These are phyloP conservation scores for Colletotrichum musicola DNA, from an alignment of 2,329 filamentous ascomycete species.

Conservation along the genomic window DNA sequence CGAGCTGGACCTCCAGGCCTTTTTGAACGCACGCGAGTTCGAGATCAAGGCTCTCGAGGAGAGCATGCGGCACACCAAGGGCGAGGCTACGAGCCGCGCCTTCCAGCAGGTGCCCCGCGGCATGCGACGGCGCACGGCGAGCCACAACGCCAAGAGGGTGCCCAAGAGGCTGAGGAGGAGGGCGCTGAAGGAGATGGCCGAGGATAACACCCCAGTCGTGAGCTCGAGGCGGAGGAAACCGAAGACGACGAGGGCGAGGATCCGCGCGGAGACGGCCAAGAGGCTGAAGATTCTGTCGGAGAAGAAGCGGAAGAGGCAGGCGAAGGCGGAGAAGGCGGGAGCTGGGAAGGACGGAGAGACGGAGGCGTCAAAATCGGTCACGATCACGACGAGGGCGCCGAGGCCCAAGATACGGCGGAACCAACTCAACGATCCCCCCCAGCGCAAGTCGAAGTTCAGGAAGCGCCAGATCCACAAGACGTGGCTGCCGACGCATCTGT, in stretches of 20 bases:
- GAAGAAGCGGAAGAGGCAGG: slow-evolving; percentile 62
- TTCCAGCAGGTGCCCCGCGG: slow-evolving; percentile 92
- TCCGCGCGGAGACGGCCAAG: slow-evolving; percentile 82
- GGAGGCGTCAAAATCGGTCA: slow-evolving; percentile 42
- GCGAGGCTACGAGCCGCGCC: slow-evolving; percentile 73
- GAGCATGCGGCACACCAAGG: slow-evolving; percentile 82
- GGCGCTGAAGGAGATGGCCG: slow-evolving; percentile 80
- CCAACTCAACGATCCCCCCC: slow-evolving; percentile 70
- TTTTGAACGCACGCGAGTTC: slow-evolving; percentile 86
- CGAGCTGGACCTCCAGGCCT: slow-evolving; percentile 86
- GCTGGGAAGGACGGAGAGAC: slow-evolving; percentile 48
- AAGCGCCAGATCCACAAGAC: slow-evolving; percentile 90
- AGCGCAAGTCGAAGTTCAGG: slow-evolving; percentile 76
- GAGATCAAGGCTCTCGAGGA: slow-evolving; percentile 89
- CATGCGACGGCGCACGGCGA: slow-evolving; percentile 88
- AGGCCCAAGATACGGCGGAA: slow-evolving; percentile 79
- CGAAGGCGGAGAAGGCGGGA: slow-evolving; percentile 48
- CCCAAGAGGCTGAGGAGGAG: slow-evolving; percentile 80
- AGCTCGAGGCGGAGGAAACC: slow-evolving; percentile 74
- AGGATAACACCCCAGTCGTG: slow-evolving; percentile 91
- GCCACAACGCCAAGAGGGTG: slow-evolving; percentile 93
- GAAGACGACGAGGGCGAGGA: slow-evolving; percentile 66
- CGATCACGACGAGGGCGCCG: slow-evolving; percentile 56
- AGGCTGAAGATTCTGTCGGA: slow-evolving; percentile 74
- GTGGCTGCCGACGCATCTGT: slow-evolving; percentile 95